Percentiles rank a stretch among this genome's conserved stretches.
These are phyloP conservation scores for Akanthomyces lecanii DNA, from an alignment of 2,329 filamentous ascomycete species.

Conservation along the genomic window DNA sequence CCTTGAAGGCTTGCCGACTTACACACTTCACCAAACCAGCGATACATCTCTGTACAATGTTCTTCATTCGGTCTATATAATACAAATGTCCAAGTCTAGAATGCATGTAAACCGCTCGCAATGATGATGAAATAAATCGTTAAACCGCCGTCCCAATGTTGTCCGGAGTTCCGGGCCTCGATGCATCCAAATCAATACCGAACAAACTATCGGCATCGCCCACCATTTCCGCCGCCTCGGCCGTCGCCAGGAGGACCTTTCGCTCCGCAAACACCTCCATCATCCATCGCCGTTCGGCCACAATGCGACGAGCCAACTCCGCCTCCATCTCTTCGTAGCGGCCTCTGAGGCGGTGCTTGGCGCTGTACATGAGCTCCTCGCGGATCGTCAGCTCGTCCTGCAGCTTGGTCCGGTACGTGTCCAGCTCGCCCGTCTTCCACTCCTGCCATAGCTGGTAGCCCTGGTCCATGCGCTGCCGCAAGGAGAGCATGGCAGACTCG, in stretches of 20 bases:
- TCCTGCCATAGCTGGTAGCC: slow-evolving; percentile 37
- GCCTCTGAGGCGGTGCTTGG: slow-evolving; percentile 30
- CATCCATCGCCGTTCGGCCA: slow-evolving; percentile 46
- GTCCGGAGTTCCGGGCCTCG: slow-evolving; percentile 19
- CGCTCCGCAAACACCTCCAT: slow-evolving; percentile 42
- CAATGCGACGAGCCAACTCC: slow-evolving; percentile 31
- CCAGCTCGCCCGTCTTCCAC: slow-evolving; percentile 39
- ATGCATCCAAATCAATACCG: slow-evolving; percentile 13
- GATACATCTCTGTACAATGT: background rate
- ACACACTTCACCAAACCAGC: background rate
- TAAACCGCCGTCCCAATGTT: background rate
- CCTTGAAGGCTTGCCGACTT: background rate
- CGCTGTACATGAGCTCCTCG: slow-evolving; percentile 41
- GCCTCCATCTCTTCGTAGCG: slow-evolving; percentile 27
- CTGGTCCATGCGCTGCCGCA: slow-evolving; percentile 39
- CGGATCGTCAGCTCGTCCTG: slow-evolving; percentile 38
- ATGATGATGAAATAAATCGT: background rate
- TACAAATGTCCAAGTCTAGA: background rate
- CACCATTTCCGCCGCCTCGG: slow-evolving; percentile 42
- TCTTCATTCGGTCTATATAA: background rate
- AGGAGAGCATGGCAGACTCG: slow-evolving; percentile 30
- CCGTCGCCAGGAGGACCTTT: slow-evolving; percentile 36
- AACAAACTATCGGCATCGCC: slow-evolving; percentile 34
- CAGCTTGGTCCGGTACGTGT: slow-evolving; percentile 31
- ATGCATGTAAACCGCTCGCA: background rate